Percentiles rank a stretch among this genome's conserved stretches.
phyloP scores from a whole-genome alignment of 495 filamentous ascomycete species.

The Lindgomyces ingoldianus region DNA sequence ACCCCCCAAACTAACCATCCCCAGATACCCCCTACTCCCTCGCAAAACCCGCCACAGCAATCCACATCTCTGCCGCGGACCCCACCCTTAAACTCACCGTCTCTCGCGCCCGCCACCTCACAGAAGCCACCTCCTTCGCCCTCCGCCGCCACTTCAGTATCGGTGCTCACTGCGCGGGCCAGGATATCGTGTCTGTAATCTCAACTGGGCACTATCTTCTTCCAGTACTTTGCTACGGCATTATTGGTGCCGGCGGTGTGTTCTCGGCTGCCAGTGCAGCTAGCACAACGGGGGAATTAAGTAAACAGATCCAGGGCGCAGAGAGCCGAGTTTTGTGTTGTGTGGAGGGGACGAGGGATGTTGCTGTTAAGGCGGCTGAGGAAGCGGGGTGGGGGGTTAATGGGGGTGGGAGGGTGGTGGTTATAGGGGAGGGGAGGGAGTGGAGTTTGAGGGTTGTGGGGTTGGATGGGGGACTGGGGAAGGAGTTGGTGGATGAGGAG shows the following conservation, averaged over 20 bases:
- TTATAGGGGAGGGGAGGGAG: conserved; percentile 28
- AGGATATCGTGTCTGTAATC: conserved; percentile 53
- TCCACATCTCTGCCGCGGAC: conserved; percentile 51
- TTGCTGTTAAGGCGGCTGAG: conserved; percentile 35
- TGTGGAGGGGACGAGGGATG: conserved; percentile 26
- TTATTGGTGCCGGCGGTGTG: conserved; percentile 53
- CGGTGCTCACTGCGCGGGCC: conserved; percentile 47
- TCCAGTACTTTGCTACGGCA: conserved; percentile 51
- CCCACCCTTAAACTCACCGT: conserved; percentile 52
- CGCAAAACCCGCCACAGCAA: conserved; percentile 38
- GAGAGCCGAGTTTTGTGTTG: conserved; percentile 27
- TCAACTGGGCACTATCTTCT: conserved; percentile 53
- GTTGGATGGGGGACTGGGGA: conserved; percentile 6
- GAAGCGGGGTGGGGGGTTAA: conserved; percentile 28
- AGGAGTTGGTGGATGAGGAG: conserved; percentile 22
- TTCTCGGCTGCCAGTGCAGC: conserved; percentile 50
- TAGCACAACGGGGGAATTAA: conserved; percentile 48
- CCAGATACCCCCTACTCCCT: conserved; percentile 23
- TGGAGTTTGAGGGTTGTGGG: conserved; percentile 21
- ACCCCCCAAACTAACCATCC: background rate
- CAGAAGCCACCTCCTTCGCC: conserved; percentile 49
- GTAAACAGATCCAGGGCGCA: conserved; percentile 45
- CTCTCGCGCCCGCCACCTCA: conserved; percentile 46
- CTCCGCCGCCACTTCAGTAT: conserved; percentile 52
- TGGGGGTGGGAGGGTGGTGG: conserved; percentile 30